Evolutionary conservation across 179 eudicot genomes (phyloP), one percentile per base, ranked within the genome.

Genomic region (Carnegiea gigantea): DNA sequence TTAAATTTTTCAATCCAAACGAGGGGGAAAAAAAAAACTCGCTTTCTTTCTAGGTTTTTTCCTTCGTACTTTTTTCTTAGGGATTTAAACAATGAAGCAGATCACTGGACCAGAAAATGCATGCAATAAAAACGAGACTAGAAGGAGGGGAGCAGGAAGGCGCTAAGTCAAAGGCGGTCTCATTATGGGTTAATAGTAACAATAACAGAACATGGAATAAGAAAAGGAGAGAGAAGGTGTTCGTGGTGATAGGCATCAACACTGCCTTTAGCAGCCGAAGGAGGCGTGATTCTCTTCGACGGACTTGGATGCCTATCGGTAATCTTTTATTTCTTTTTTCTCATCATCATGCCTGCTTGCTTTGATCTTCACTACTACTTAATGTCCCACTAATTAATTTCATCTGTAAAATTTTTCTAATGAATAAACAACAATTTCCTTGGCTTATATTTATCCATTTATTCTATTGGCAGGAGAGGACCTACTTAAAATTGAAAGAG

Each of bases 251-350:
- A 38, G 87, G 87, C 30, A 57, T 85, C 38, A 85, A 85, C 44
- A 85, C 87, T 7, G 87, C 87, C 48, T 85, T 85, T 77, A 85
- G 80, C 64, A 85, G 87, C 49, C 65, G 84, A 6, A 79, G n/a
- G 68, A 68, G 87, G 53, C 84, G 87, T 15, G 82, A 81, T 18
- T 85, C 86, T 53, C 49, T 85, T 15, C 70, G 87, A n/a, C 73
- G 78, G 49, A 85, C 87, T 30, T 85, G 84, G 87, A 74, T 85
- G 82, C 84, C 87, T 68, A 81, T 77, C 57, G 87, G 87, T 85
- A 77, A 26, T 68, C 13, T 2, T 65, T 26, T 24, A 21, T 62
- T 62, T 24, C 26, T 26, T 65, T 7, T 1, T 18, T 6, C 20
- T 7, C 4, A 21, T 57, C 49, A 14, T 75, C 76, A 60, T 60